Evolutionary conservation across 2,329 filamentous ascomycete genomes (phyloP), one percentile per base, ranked within the genome.

Genomic region (Raffaelea ambrosiae): DNA sequence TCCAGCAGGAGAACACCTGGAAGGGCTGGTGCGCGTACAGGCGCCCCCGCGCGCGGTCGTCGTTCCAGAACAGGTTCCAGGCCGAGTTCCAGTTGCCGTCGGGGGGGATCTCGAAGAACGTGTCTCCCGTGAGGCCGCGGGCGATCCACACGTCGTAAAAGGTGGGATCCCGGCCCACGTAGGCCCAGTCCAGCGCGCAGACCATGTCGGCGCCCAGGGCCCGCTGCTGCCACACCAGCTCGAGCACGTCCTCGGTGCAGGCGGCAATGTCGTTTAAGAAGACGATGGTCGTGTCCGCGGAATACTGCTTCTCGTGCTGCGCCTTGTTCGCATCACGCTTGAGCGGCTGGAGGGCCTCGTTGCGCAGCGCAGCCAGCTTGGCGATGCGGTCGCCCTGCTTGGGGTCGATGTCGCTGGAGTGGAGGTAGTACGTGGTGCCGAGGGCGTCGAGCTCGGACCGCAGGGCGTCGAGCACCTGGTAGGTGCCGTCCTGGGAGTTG

Each of bases 281-380:
- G 13, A 78, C 45, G 3, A 79, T 59, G 3, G 70, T 70, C 2
- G 72, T 65, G 20, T 29, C 26, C 7, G 26, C 26, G 26, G 26
- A 29, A 13, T 29, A n/a, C n/a, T n/a, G n/a, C 26, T 7, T 7
- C 26, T 29, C 26, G 26, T 29, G 7, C 26, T 29, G 26, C n/a
- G n/a, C n/a, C 26, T 29, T 29, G 26, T 29, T 29, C 26, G 13
- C 16, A 5, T 60, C 38, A 20, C 65, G 47, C 3, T 9, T 23
- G 11, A 89, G 68, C 0, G 84, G 84, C 35, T 71, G 67, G 26
- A 89, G 63, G 0, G 83, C 84, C 41, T 77, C 75, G 61, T 89
- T 89, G 44, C 86, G 77, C 44, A 87, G 79, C 59, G 84, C 79
- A 13, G 86, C 83, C 19, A 89, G 69, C 62, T 83, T 88, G 26